phyloP scores from a whole-genome alignment of 169 alveolate species.

The Cryptosporidium sp. region DNA sequence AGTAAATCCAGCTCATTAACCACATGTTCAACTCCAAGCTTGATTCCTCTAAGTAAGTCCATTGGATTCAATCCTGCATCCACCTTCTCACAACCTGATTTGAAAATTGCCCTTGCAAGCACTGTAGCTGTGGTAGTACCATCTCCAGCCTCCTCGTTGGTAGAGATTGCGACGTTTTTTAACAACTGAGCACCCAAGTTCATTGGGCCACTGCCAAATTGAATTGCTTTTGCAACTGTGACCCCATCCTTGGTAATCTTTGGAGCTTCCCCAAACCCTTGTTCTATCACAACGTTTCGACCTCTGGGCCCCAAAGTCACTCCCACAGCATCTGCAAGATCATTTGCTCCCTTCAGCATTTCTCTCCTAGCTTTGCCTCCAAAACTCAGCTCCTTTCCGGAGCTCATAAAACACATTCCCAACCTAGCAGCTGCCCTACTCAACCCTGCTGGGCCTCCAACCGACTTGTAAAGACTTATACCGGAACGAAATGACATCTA shows the following conservation, averaged over 20 bases:
- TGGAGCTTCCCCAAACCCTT: slow-evolving; percentile 95
- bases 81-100: slow-evolving; percentile 98
- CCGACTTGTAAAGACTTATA: background rate
- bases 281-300: slow-evolving; percentile 97
- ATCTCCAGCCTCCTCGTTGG: slow-evolving; percentile 99
- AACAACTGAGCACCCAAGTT: slow-evolving; percentile 98
- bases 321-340: slow-evolving; percentile 98
- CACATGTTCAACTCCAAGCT: slow-evolving; percentile 89
- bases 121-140: slow-evolving; percentile 99
- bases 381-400: slow-evolving; percentile 31
- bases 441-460: background rate
- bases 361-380: slow-evolving; percentile 46
- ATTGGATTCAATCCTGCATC: slow-evolving; percentile 99
- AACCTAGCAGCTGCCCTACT: background rate
- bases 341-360: slow-evolving; percentile 80
- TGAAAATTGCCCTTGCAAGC: slow-evolving; percentile 97
- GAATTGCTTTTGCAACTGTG: slow-evolving; percentile 98
- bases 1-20: slow-evolving; percentile 84
- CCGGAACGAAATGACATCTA: background rate
- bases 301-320: slow-evolving; percentile 99
- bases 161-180: slow-evolving; percentile 96
- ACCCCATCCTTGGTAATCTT: slow-evolving; percentile 99
- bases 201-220: slow-evolving; percentile 92
- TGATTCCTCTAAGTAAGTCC: slow-evolving; percentile 97
- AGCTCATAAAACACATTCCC: slow-evolving; percentile 6